These are phyloP conservation scores for Exserohilum turcica DNA, from an alignment of 2,329 filamentous ascomycete species.

Conservation along the genomic window DNA sequence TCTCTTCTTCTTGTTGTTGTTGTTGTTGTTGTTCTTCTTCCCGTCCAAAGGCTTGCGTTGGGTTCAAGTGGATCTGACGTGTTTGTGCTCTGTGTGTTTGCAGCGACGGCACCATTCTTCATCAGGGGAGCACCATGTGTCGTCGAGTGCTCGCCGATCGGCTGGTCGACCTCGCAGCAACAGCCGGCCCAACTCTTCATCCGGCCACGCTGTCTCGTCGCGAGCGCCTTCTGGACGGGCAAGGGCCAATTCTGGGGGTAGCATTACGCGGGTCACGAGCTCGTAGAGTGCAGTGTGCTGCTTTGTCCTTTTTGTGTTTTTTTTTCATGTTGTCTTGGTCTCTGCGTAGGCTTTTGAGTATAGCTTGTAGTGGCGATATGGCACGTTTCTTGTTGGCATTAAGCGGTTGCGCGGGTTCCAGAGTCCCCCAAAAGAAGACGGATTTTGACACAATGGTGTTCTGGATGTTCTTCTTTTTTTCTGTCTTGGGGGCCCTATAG, in stretches of 20 bases:
- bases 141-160: constrained; percentile 40
- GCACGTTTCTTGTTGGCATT: constrained; percentile 23
- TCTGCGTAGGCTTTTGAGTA: constrained; percentile 16
- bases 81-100: constrained; percentile 46
- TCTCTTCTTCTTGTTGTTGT: background rate
- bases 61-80: constrained; percentile 48
- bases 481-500: background rate
- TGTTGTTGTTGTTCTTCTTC: constrained; percentile 30
- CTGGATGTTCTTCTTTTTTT: constrained; percentile 12
- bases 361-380: constrained; percentile 20
- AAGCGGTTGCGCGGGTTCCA: constrained; percentile 19
- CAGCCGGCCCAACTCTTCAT: constrained; percentile 47
- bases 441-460: constrained; percentile 25
- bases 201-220: constrained; percentile 32
- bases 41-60: constrained; percentile 42
- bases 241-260: constrained; percentile 40
- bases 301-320: background rate
- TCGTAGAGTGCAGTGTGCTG: constrained; percentile 4
- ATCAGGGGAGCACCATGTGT: constrained; percentile 43
- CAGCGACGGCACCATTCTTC: constrained; percentile 47
- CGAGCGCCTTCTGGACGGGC: constrained; percentile 35
- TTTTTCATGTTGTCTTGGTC: constrained; percentile 4
- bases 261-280: constrained; percentile 33
- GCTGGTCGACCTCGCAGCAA: constrained; percentile 48
- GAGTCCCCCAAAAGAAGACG: constrained; percentile 29